These are phyloP conservation scores for Solanum chiquidenum DNA, from an alignment of 257 asterid species.

Conservation along the genomic window DNA sequence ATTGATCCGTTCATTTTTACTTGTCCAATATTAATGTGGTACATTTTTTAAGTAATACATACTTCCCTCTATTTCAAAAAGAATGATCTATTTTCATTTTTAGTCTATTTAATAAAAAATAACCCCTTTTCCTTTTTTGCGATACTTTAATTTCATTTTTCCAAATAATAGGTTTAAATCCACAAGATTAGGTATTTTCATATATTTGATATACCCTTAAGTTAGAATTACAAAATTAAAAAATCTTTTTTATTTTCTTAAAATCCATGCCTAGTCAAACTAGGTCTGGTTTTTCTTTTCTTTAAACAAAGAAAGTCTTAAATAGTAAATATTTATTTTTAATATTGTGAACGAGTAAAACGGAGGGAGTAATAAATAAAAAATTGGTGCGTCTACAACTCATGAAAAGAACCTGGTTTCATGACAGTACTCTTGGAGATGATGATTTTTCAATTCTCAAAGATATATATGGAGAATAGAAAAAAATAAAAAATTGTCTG, in stretches of 20 bases:
- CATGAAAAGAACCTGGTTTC: background rate
- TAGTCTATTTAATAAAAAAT: no score
- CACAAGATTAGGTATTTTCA: background rate
- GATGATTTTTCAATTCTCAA: background rate
- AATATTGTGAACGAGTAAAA: background rate
- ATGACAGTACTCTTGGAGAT: constrained; percentile 3
- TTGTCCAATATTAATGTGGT: background rate
- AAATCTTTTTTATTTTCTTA: no score
- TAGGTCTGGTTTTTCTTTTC: background rate
- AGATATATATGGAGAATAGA: background rate
- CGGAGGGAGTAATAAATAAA: background rate
- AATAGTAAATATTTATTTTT: background rate
- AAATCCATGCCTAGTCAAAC: no score
- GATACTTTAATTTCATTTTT: background rate
- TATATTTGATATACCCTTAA: background rate
- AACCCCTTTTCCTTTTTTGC: no score
- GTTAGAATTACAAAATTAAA: no score
- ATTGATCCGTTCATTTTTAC: background rate
- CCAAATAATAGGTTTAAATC: no score
- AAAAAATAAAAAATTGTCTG: background rate
- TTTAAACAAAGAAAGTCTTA: background rate
- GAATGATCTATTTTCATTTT: no score
- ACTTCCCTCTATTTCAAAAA: no score
- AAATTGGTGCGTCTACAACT: background rate
- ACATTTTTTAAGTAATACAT: no score